Conservation (phyloP, 345 rosid genomes). For the Angophora floribunda region DNA sequence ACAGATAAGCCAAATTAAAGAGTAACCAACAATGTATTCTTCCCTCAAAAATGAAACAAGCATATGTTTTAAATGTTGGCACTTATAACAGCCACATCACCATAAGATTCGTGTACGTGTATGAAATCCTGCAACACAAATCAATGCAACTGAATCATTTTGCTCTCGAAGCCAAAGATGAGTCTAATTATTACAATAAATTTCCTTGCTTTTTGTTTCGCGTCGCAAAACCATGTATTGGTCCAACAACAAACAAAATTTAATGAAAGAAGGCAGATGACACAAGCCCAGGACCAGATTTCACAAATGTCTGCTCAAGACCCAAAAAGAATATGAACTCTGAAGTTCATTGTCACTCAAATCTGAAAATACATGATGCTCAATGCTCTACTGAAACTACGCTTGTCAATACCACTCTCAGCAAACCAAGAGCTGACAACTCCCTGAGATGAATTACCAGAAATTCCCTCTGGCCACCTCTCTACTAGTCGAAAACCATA, state of each 20-base stretch:
- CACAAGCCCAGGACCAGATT: neutral
- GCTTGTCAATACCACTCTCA: conserved; percentile 6
- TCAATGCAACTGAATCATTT: neutral
- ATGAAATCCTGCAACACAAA: neutral
- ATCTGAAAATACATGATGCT: conserved; percentile 56
- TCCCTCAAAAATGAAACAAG: neutral
- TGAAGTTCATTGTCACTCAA: conserved; percentile 3
- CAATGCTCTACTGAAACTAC: conserved; percentile 48
- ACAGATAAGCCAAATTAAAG: neutral
- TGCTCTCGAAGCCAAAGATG: neutral
- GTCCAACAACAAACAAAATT: neutral
- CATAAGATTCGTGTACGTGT: neutral
- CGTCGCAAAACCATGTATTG: neutral
- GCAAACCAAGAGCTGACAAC: conserved; percentile 53
- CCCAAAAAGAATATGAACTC: neutral
- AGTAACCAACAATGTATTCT: neutral
- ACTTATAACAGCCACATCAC: neutral
- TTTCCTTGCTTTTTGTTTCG: neutral
- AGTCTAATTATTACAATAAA: neutral
- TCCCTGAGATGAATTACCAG: conserved; percentile 15
- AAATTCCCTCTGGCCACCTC: conserved; percentile 40
- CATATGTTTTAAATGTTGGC: neutral
- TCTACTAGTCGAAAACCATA: conserved; percentile 62
- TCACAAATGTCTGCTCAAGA: neutral
- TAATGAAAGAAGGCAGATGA: neutral